These are phyloP conservation scores for Elsinoe australis DNA, from an alignment of 2,329 filamentous ascomycete species.

Conservation along the genomic window DNA sequence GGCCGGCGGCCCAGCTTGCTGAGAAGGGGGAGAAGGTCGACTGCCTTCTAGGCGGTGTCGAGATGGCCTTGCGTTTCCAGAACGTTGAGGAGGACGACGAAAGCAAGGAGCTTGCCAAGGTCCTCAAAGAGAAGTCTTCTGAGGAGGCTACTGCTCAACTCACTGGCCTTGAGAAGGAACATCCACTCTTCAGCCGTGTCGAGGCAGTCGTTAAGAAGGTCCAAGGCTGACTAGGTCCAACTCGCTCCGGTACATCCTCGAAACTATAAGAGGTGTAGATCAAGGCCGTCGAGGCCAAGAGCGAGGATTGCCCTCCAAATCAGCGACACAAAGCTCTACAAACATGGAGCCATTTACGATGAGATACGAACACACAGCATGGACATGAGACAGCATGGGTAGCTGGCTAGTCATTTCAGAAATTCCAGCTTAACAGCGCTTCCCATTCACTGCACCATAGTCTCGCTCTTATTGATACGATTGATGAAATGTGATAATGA, in stretches of 20 bases:
- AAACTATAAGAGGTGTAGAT: background rate
- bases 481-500: too few species aligned
- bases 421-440: too few species aligned
- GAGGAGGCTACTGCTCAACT: conserved; percentile 72
- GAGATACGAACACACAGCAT: conserved; percentile 14
- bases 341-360: too few species aligned
- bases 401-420: conserved; percentile 11
- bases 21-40: conserved; percentile 67
- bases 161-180: conserved; percentile 66
- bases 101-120: conserved; percentile 74
- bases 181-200: conserved; percentile 71
- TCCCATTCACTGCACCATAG: too few species aligned
- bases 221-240: conserved; percentile 40
- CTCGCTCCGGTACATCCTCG: background rate
- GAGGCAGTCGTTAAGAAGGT: conserved; percentile 76
- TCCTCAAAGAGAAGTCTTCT: conserved; percentile 66
- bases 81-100: conserved; percentile 88
- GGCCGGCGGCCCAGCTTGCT: conserved; percentile 80
- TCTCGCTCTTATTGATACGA: too few species aligned
- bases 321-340: background rate
- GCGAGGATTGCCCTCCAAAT: too few species aligned
- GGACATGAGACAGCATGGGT: background rate
- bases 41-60: conserved; percentile 70
- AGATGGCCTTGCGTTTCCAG: conserved; percentile 93
- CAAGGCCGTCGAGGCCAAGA: background rate